phyloP scores from a whole-genome alignment of 2,329 filamentous ascomycete genomes.

The Penicillium sp. region DNA sequence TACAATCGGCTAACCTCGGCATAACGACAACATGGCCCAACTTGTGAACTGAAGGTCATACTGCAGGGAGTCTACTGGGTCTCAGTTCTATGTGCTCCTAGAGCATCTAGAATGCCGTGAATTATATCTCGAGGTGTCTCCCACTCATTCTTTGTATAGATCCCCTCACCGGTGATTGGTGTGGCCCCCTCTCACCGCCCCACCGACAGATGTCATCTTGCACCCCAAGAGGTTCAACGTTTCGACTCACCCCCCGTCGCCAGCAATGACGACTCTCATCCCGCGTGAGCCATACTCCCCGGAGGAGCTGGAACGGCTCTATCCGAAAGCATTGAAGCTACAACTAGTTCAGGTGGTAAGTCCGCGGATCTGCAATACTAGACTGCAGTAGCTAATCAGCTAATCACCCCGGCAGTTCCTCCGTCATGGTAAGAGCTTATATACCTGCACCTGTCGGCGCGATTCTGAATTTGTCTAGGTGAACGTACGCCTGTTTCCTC shows the following conservation, averaged over 20 bases:
- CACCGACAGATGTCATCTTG: constrained; percentile 5
- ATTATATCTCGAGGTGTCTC: background rate
- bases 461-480: constrained; percentile 39
- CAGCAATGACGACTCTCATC: constrained; percentile 71
- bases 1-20: background rate
- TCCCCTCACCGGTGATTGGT: background rate
- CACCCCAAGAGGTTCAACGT: background rate
- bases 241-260: constrained; percentile 8
- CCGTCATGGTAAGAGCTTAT: constrained; percentile 64
- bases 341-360: constrained; percentile 82
- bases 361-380: background rate
- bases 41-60: background rate
- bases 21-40: background rate
- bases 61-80: background rate
- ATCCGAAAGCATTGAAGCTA: constrained; percentile 76
- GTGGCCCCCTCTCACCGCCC: constrained; percentile 19
- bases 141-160: background rate
- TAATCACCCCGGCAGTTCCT: constrained; percentile 52
- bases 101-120: background rate
- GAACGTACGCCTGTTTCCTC: constrained; percentile 81
- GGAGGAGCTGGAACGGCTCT: constrained; percentile 77
- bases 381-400: constrained; percentile 13
- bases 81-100: background rate
- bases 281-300: constrained; percentile 75
- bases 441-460: background rate